Conservation (phyloP, 1,284 basidiomycete species). For the Sparassis latifolia region DNA sequence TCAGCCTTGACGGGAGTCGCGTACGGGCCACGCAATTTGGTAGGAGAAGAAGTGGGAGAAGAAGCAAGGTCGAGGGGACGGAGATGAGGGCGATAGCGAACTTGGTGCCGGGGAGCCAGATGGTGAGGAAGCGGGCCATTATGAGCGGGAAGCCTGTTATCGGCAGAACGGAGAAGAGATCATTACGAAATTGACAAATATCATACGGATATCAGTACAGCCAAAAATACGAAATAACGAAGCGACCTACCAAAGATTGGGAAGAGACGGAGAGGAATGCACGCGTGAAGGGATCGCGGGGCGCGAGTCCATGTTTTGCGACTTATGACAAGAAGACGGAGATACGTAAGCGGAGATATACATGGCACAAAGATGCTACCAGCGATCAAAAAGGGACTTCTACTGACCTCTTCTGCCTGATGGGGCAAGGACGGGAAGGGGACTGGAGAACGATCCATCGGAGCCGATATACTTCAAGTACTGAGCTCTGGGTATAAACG, state of each 20-base stretch:
- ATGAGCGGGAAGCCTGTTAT: slow-evolving; percentile 12
- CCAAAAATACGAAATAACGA: background rate
- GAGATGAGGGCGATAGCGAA: slow-evolving; percentile 22
- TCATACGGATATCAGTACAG: background rate
- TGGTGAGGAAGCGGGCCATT: slow-evolving; percentile 7
- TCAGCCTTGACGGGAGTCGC: slow-evolving; percentile 2
- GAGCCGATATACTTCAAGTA: background rate
- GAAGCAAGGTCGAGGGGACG: slow-evolving; percentile 25
- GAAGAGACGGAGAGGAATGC: slow-evolving; percentile 23
- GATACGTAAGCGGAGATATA: background rate
- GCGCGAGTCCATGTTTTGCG: slow-evolving; percentile 12
- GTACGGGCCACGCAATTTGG: slow-evolving; percentile 6
- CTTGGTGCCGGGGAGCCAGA: slow-evolving; percentile 12
- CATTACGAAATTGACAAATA: background rate
- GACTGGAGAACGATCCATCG: slow-evolving; percentile 17
- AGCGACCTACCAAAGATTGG: slow-evolving; percentile 19
- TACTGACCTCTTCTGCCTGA: slow-evolving; percentile 20
- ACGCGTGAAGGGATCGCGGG: slow-evolving; percentile 15
- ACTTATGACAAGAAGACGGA: background rate
- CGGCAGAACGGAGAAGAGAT: background rate
- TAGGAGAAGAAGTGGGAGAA: slow-evolving; percentile 13
- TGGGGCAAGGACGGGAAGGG: slow-evolving; percentile 22
- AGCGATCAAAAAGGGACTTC: slow-evolving; percentile 6
- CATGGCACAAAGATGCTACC: slow-evolving; percentile 2
- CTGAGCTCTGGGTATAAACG: slow-evolving; percentile 2